Evolutionary conservation across 2,329 filamentous ascomycete genomes (phyloP).

Genomic region (Pseudonectria foliicola): DNA sequence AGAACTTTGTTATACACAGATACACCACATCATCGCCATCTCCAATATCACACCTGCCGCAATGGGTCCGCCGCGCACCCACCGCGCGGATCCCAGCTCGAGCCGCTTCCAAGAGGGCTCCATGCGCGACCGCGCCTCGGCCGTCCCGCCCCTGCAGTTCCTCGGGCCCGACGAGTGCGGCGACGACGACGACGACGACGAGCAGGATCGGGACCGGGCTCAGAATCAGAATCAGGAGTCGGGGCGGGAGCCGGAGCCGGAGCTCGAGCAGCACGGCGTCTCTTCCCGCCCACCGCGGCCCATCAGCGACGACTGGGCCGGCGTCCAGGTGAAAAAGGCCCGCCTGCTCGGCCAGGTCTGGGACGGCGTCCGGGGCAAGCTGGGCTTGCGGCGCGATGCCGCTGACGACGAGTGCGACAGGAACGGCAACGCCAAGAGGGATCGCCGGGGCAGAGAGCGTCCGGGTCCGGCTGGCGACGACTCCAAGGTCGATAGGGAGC

Average conservation of each 20-base stretch:
- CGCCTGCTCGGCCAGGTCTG: slow-evolving; percentile 31
- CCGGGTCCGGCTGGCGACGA: slow-evolving; percentile 11
- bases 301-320: slow-evolving; percentile 25
- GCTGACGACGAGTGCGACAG: slow-evolving; percentile 19
- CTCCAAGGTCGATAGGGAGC: slow-evolving; percentile 6
- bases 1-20: not conserved
- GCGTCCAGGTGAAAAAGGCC: slow-evolving; percentile 23
- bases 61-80: slow-evolving; percentile 26
- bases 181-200: no score
- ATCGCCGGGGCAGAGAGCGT: slow-evolving; percentile 7
- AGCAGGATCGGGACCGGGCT: no score
- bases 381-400: slow-evolving; percentile 23
- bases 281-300: slow-evolving; percentile 12
- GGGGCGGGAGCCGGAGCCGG: no score
- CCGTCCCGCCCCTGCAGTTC: slow-evolving; percentile 62
- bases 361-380: slow-evolving; percentile 29
- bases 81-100: slow-evolving; percentile 26
- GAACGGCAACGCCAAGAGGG: slow-evolving; percentile 13
- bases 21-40: not conserved
- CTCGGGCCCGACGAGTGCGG: slow-evolving; percentile 38
- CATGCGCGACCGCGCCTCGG: slow-evolving; percentile 75
- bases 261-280: slow-evolving; percentile 21
- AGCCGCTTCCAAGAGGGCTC: slow-evolving; percentile 70
- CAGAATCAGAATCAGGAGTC: no score
- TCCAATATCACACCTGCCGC: slow-evolving; percentile 2